A percentile compares a stretch with the other conserved stretches of the same genome.
These are phyloP conservation scores for Leucosporidium scottii DNA, from an alignment of 768 basidiomycete genomes.

Conservation along the genomic window DNA sequence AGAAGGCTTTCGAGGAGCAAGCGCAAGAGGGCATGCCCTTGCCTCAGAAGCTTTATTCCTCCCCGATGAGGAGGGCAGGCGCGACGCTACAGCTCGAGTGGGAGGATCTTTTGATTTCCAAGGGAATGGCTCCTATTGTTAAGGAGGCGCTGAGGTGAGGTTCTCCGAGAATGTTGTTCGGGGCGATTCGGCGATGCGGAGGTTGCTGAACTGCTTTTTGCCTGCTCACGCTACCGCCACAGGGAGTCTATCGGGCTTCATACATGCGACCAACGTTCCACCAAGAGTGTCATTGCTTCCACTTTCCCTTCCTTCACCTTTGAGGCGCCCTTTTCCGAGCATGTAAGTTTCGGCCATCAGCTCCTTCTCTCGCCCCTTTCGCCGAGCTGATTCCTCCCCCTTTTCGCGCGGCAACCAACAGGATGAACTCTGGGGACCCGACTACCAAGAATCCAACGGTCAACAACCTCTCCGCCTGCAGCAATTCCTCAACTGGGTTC, in stretches of 20 bases:
- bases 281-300: constrained; percentile 24
- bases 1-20: constrained; percentile 30
- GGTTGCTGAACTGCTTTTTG: too few relatives aligned
- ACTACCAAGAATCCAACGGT: constrained; percentile 24
- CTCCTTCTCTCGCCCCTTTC: neutral
- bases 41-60: constrained; percentile 36
- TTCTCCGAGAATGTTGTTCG: too few relatives aligned
- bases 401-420: constrained; percentile 16
- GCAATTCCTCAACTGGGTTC: constrained; percentile 25
- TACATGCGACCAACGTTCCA: constrained; percentile 36
- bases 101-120: constrained; percentile 21
- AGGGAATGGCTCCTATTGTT: constrained; percentile 20
- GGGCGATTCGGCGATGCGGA: too few relatives aligned
- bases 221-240: too few relatives aligned
- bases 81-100: constrained; percentile 38
- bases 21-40: constrained; percentile 25
- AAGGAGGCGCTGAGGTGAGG: constrained; percentile 32
- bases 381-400: constrained; percentile 28
- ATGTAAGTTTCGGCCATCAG: constrained; percentile 3
- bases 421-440: constrained; percentile 37
- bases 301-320: constrained; percentile 34
- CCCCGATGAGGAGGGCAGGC: constrained; percentile 33
- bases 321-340: constrained; percentile 35
- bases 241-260: constrained; percentile 36
- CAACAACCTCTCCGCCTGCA: constrained; percentile 33